Percentiles rank a stretch among this genome's conserved stretches.
phyloP scores from a whole-genome alignment of 306 rosid genomes.

The Astragalus membranaceus region DNA sequence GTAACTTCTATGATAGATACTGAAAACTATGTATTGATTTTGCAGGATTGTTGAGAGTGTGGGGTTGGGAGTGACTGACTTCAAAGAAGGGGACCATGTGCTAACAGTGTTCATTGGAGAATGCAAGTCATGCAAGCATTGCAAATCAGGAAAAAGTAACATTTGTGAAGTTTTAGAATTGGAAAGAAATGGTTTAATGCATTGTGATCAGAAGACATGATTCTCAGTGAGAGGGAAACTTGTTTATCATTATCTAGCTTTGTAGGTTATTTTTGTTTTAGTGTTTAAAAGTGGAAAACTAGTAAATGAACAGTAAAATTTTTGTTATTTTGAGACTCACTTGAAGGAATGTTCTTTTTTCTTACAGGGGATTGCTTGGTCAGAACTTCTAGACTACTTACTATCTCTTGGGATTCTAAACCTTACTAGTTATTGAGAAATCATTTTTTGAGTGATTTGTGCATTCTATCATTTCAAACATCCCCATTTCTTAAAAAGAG shows the following conservation, averaged over 20 bases:
- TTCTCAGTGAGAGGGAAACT: conserved; percentile 79
- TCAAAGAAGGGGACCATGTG: conserved; percentile 78
- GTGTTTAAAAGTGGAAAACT: no score
- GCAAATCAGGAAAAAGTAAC: conserved; percentile 81
- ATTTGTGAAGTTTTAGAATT: conserved; percentile 74
- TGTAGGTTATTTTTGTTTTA: no score
- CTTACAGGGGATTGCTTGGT: no score
- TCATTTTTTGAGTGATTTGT: no score
- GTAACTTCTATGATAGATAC: background rate
- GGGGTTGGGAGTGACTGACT: conserved; percentile 78
- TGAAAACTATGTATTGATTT: conserved; percentile 10
- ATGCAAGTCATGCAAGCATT: conserved; percentile 63
- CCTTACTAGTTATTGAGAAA: no score
- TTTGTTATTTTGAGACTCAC: no score
- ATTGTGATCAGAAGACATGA: conserved; percentile 85
- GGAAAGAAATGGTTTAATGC: conserved; percentile 89
- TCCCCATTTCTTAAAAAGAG: no score
- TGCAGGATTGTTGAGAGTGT: conserved; percentile 94
- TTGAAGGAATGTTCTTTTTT: no score
- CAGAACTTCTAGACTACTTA: no score
- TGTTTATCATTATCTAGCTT: conserved; percentile 77
- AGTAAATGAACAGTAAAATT: no score
- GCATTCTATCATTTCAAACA: no score
- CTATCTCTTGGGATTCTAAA: no score
- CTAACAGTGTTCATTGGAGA: conserved; percentile 92